phyloP scores from a whole-genome alignment of 495 filamentous ascomycete species.

The Elasticomyces elasticus region DNA sequence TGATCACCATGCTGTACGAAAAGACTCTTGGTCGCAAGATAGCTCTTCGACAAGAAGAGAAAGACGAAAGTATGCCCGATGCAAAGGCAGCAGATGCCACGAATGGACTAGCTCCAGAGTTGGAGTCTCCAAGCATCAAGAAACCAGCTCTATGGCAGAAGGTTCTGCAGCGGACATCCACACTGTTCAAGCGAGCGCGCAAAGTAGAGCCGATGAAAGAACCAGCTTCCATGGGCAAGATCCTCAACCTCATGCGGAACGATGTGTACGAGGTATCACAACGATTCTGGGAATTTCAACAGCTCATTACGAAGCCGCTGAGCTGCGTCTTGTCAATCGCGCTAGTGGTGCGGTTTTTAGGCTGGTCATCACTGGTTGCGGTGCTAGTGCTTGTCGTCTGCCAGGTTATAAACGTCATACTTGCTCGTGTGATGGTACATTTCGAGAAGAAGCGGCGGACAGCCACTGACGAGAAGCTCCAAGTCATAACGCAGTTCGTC shows the following conservation, averaged over 20 bases:
- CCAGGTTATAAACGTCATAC: conserved; percentile 52
- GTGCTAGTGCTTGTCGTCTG: conserved; percentile 53
- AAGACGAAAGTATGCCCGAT: conserved; percentile 23
- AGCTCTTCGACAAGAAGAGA: conserved; percentile 13
- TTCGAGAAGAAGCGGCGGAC: conserved; percentile 55
- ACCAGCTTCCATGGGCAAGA: conserved; percentile 70
- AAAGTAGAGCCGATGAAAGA: conserved; percentile 33
- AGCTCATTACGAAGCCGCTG: conserved; percentile 56
- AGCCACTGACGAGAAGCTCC: conserved; percentile 61
- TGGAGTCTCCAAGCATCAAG: conserved; percentile 5
- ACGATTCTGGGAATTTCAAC: conserved; percentile 66
- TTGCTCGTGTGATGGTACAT: conserved; percentile 49
- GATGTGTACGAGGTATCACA: conserved; percentile 81
- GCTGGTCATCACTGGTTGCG: conserved; percentile 67
- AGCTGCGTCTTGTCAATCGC: conserved; percentile 56
- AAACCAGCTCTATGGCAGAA: neutral
- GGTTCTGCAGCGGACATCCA: neutral
- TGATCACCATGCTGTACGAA: conserved; percentile 82
- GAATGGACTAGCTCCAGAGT: neutral
- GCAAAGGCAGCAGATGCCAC: conserved; percentile 11
- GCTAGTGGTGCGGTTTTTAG: conserved; percentile 65
- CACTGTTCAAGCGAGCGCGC: conserved; percentile 21
- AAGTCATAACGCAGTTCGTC: conserved; percentile 68
- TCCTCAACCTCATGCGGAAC: conserved; percentile 63
- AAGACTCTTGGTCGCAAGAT: conserved; percentile 71